Percentiles rank a stretch among this genome's conserved stretches.
Evolutionary conservation across 345 rosid species (phyloP).

Genomic region (Hibiscus mutabilis): DNA sequence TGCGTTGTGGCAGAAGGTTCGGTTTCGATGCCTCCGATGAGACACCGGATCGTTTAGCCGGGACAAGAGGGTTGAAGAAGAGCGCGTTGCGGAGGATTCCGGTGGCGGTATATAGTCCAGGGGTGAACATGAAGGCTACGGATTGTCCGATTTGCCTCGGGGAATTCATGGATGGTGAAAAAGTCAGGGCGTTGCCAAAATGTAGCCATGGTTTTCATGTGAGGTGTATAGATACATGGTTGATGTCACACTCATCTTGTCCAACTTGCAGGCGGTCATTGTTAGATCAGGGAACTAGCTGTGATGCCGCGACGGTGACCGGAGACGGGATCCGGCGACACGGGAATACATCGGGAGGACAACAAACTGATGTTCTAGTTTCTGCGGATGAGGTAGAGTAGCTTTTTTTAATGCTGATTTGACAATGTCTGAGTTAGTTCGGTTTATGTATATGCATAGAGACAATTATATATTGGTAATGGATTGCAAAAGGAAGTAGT

Average conservation of each 20-base stretch:
- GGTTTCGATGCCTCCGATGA: slow-evolving; percentile 26
- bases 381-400: slow-evolving; percentile 18
- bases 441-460: too few species aligned
- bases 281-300: slow-evolving; percentile 24
- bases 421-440: too few species aligned
- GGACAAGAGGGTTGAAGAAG: slow-evolving; percentile 44
- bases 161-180: slow-evolving; percentile 60
- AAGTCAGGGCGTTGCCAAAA: slow-evolving; percentile 57
- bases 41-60: slow-evolving; percentile 23
- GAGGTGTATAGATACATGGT: slow-evolving; percentile 58
- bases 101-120: slow-evolving; percentile 39
- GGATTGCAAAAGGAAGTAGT: too few species aligned
- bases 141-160: slow-evolving; percentile 73
- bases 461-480: too few species aligned
- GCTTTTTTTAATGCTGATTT: too few species aligned
- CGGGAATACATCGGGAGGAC: slow-evolving; percentile 19
- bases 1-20: slow-evolving; percentile 48
- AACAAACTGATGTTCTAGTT: slow-evolving; percentile 10
- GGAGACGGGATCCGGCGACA: slow-evolving; percentile 20
- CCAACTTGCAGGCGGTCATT: slow-evolving; percentile 64
- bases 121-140: slow-evolving; percentile 35
- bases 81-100: slow-evolving; percentile 55
- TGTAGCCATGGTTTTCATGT: slow-evolving; percentile 71
- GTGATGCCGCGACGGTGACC: slow-evolving; percentile 20
- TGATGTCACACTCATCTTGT: slow-evolving; percentile 57